Evolutionary conservation across 257 asterid genomes (phyloP), one percentile per base, ranked within the genome.

Genomic region (Vinca minor): DNA sequence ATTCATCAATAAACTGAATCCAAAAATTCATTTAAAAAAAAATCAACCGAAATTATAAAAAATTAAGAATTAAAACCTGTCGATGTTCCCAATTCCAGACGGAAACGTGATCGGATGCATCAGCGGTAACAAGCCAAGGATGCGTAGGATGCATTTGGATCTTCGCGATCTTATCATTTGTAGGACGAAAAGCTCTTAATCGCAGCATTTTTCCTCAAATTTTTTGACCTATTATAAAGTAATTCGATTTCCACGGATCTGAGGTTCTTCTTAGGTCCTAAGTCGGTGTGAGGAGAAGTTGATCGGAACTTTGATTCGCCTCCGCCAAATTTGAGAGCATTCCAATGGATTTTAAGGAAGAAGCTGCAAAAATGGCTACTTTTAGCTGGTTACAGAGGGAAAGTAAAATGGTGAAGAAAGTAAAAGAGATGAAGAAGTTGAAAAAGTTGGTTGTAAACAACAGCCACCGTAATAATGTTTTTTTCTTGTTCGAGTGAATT

Each of bases 51-150:
- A 68, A 64, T 36, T 34, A 23, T n/a, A n/a, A n/a, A n/a, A n/a
- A n/a, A n/a, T n/a, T n/a, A n/a, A n/a, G n/a, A 68, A 64, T 36
- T 34, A 23, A n/a, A n/a, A 93, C 99, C 97, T 93, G 99, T 29
- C 95, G 95, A 72, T 93, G 95, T 29, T 93, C 97, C 99, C 99
- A 93, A 77, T 93, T 93, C 99, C 99, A 93, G 54, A 93, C 97
- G 71, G 99, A 93, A 57, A 93, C 99, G 65, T 93, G 97, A 85
- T 93, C 99, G 49, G 99, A 87, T 15, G 96, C 95, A 75, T 93
- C 99, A 65, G 99, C 82, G 0, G 97, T 93, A 41, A 93, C 97
- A 28, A 93, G 88, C 99, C 99, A 93, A 14, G 99, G 97, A 71
- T 93, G 99, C 26, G 99, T 89, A 4, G 99, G 97, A 81, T 93